A percentile compares a stretch with the other conserved stretches of the same genome.
Conservation (phyloP, 805 yeast genomes). For the Cyberlindnera subsufficiens region DNA sequence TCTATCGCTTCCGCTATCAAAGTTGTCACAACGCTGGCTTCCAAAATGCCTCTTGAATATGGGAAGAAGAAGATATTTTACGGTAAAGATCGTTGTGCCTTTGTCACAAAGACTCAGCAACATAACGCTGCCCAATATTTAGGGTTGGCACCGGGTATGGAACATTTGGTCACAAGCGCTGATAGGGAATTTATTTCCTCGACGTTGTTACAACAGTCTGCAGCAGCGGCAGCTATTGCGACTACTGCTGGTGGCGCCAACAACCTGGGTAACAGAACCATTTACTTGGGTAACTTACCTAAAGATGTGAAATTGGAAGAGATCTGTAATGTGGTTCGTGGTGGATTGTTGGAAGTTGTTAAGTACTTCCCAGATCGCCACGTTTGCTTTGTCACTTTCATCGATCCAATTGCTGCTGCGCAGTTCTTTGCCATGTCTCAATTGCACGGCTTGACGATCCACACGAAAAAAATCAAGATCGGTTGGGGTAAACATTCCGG, state of each 20-base stretch:
- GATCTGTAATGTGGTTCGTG: slow-evolving; percentile 92
- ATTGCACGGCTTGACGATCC: slow-evolving; percentile 81
- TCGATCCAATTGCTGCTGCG: slow-evolving; percentile 96
- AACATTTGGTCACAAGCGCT: slow-evolving; percentile 68
- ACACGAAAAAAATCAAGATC: slow-evolving; percentile 78
- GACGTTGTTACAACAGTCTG: slow-evolving; percentile 85
- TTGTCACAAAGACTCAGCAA: slow-evolving; percentile 90
- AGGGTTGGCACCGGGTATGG: slow-evolving; percentile 87
- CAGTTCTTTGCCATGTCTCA: slow-evolving; percentile 95
- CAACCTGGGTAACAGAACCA: slow-evolving; percentile 89
- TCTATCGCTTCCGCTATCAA: slow-evolving; percentile 81
- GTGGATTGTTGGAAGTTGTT: slow-evolving; percentile 84
- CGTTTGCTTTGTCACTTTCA: slow-evolving; percentile 90
- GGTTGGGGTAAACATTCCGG: slow-evolving; percentile 99
- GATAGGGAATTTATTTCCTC: slow-evolving; percentile 54
- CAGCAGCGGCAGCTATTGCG: slow-evolving; percentile 97
- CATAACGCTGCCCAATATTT: slow-evolving; percentile 95
- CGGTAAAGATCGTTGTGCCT: slow-evolving; percentile 94
- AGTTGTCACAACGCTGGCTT: slow-evolving; percentile 72
- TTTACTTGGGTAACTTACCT: slow-evolving; percentile 85
- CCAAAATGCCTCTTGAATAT: slow-evolving; percentile 53
- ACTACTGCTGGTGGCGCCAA: slow-evolving; percentile 91
- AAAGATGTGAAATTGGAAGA: slow-evolving; percentile 87
- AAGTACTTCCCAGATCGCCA: slow-evolving; percentile 79
- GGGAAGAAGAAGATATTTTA: slow-evolving; percentile 74